Evolutionary conservation across 2,329 filamentous ascomycete genomes (phyloP).

Genomic region (Fonsecaea pedrosoi): DNA sequence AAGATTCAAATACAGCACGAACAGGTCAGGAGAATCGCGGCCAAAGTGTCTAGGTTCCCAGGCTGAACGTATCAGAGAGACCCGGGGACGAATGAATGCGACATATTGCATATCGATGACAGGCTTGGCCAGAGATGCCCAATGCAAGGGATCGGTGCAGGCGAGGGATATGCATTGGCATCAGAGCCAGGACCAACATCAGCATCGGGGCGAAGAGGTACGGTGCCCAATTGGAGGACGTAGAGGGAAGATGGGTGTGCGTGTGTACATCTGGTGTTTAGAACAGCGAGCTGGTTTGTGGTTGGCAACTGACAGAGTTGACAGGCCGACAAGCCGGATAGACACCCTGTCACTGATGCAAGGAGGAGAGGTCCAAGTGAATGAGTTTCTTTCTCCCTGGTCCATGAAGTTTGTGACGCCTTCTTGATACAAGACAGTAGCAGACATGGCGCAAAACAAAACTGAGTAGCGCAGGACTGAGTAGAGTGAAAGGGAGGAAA

Average conservation of each 20-base stretch:
- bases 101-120: not conserved
- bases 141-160: not conserved
- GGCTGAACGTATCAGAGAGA: not conserved
- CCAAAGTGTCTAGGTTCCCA: not conserved
- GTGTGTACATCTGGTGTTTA: not conserved
- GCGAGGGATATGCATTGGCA: not conserved
- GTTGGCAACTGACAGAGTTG: not conserved
- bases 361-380: not conserved
- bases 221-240: not conserved
- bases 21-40: not conserved
- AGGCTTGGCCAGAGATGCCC: not conserved
- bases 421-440: not conserved
- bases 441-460: not conserved
- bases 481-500: not conserved
- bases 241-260: not conserved
- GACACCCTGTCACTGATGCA: not conserved
- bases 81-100: not conserved
- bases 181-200: not conserved
- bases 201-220: not conserved
- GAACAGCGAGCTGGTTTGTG: not conserved
- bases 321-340: not conserved
- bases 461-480: not conserved
- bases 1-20: not conserved
- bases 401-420: not conserved
- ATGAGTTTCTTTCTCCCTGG: not conserved